These are phyloP conservation scores for Pterocarpus santalinus DNA, from an alignment of 306 rosid genomes.

Conservation along the genomic window DNA sequence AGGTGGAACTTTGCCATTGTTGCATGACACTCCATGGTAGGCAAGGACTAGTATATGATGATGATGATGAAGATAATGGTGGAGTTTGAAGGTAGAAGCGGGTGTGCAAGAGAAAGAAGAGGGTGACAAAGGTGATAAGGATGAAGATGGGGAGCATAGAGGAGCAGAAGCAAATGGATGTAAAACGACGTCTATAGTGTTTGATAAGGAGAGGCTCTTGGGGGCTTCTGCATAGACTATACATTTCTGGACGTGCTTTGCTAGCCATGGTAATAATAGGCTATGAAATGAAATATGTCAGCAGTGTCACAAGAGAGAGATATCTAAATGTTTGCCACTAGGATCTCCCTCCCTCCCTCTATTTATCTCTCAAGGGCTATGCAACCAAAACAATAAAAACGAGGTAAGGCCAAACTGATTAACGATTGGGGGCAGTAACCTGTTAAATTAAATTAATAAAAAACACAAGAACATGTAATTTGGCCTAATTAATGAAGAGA, in stretches of 20 bases:
- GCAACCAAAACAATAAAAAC: not conserved
- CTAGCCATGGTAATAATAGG: constrained; percentile 22
- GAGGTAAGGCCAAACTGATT: not conserved
- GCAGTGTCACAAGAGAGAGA: not conserved
- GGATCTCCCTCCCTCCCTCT: too few relatives aligned
- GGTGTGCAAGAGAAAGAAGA: constrained; percentile 58
- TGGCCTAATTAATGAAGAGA: not conserved
- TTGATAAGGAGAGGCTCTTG: constrained; percentile 32
- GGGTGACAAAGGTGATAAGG: constrained; percentile 46
- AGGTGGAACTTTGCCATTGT: constrained; percentile 46
- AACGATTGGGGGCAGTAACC: not conserved
- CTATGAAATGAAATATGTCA: not conserved
- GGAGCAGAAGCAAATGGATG: constrained; percentile 34
- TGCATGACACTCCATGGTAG: constrained; percentile 41
- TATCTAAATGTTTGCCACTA: not conserved
- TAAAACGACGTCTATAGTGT: constrained; percentile 9
- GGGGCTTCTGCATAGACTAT: constrained; percentile 17
- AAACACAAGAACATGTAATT: not conserved
- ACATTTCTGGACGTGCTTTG: constrained; percentile 16
- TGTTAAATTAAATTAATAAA: not conserved
- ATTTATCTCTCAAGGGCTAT: not conserved
- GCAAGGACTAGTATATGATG: not conserved
- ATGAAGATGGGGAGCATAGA: constrained; percentile 54
- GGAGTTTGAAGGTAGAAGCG: constrained; percentile 47
- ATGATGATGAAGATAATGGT: constrained; percentile 36